A percentile compares a stretch with the other conserved stretches of the same genome.
These are phyloP conservation scores for Scenedesmus sp. DNA, from an alignment of 163 green algal genomes.

Conservation along the genomic window DNA sequence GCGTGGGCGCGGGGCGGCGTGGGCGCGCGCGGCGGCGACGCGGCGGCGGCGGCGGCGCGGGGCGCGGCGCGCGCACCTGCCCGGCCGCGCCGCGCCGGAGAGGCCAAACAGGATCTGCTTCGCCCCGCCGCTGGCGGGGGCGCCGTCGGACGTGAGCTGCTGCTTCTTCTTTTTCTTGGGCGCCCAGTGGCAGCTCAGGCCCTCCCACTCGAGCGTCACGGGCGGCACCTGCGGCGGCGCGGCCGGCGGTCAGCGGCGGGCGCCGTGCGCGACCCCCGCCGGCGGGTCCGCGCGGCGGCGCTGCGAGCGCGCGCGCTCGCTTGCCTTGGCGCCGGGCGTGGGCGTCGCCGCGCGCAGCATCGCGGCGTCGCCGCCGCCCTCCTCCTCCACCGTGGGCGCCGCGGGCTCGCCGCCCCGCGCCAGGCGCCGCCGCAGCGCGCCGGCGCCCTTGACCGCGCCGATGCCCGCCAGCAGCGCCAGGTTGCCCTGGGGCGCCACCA, in stretches of 20 bases:
- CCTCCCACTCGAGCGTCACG: conserved; percentile 67
- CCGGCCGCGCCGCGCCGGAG: conserved; percentile 60
- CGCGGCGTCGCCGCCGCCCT: no score
- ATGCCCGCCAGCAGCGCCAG: conserved; percentile 49
- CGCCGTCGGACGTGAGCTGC: not conserved
- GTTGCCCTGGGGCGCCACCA: conserved; percentile 56
- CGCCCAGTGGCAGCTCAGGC: conserved; percentile 60
- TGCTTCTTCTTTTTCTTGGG: conserved; percentile 56
- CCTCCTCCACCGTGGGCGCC: no score
- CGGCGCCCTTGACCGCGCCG: conserved; percentile 47
- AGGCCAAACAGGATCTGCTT: conserved; percentile 68
- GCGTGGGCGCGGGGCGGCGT: no score
- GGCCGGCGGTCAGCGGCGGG: no score
- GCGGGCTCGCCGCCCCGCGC: no score
- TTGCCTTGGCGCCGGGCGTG: no score
- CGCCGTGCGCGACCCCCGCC: no score
- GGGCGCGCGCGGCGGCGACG: not conserved
- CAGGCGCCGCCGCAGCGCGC: no score
- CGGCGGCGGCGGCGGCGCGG: not conserved
- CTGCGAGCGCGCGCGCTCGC: no score
- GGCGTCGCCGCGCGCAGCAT: no score
- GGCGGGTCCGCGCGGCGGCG: no score
- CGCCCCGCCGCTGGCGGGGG: not conserved
- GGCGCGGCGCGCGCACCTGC: not conserved
- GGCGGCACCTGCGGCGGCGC: conserved; percentile 17